Percentiles rank a stretch among this genome's conserved stretches.
Evolutionary conservation across 2,329 filamentous ascomycete genomes (phyloP).

Genomic region (Cladobotryum protrusum): DNA sequence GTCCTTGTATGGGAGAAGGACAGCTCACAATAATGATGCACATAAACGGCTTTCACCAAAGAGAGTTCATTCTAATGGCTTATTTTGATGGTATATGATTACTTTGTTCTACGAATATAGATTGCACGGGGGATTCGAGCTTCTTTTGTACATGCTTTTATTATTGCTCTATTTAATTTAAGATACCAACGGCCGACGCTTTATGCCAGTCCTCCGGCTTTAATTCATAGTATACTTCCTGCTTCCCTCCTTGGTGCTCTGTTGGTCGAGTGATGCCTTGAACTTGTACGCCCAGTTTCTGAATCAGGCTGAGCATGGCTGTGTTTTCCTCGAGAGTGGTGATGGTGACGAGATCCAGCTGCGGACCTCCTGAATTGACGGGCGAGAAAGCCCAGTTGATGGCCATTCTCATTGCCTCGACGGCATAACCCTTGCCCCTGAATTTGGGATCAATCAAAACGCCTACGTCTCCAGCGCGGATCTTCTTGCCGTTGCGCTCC

Average conservation of each 20-base stretch:
- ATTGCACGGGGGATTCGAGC: not conserved
- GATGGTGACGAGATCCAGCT: slow-evolving; percentile 22
- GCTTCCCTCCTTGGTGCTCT: slow-evolving; percentile 11
- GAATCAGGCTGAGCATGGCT: slow-evolving; percentile 12
- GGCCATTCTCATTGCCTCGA: slow-evolving; percentile 5
- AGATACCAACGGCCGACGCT: not conserved
- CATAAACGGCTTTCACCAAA: no score
- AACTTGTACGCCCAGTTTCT: slow-evolving; percentile 19
- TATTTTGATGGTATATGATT: no score
- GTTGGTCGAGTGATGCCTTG: slow-evolving; percentile 11
- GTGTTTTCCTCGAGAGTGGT: no score
- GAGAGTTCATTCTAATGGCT: no score
- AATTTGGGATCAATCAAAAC: slow-evolving; percentile 20
- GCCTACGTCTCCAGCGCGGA: slow-evolving; percentile 22
- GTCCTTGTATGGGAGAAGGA: slow-evolving; percentile 34
- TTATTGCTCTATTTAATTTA: not conserved
- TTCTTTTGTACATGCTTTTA: not conserved
- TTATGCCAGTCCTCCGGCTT: slow-evolving; percentile 14
- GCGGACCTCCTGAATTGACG: slow-evolving; percentile 18
- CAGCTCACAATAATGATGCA: no score
- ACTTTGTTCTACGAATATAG: not conserved
- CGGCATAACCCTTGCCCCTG: slow-evolving; percentile 5
- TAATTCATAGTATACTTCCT: slow-evolving; percentile 22
- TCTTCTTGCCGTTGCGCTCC: slow-evolving; percentile 11
- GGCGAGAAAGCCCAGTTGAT: slow-evolving; percentile 22